Conservation (phyloP, 352 stramenopile genomes). For the Pelagophyceae sp. region DNA sequence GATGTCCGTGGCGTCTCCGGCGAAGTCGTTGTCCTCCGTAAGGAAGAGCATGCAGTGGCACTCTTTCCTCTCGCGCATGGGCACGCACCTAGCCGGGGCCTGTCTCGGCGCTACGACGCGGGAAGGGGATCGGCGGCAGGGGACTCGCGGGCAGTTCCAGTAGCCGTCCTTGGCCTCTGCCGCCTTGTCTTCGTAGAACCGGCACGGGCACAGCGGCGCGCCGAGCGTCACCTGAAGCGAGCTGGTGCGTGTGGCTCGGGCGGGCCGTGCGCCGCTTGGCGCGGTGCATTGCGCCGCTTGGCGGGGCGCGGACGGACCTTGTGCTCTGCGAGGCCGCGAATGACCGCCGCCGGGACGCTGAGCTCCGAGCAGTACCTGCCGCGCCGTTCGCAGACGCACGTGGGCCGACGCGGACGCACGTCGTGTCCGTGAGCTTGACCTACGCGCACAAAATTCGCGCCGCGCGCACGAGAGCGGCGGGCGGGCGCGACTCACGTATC, state of each 20-base stretch:
- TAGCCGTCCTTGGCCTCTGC: constrained; percentile 55
- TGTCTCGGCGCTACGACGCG: background rate
- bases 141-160: constrained; percentile 51
- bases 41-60: constrained; percentile 65
- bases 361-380: constrained; percentile 49
- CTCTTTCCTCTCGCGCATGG: constrained; percentile 56
- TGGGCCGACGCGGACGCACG: too few relatives aligned
- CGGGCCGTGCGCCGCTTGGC: background rate
- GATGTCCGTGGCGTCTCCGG: constrained; percentile 37
- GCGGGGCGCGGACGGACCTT: constrained; percentile 28
- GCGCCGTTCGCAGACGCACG: too few relatives aligned
- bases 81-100: constrained; percentile 42
- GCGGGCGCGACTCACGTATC: constrained; percentile 45
- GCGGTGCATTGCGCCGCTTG: too few relatives aligned
- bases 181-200: constrained; percentile 62
- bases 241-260: background rate
- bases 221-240: constrained; percentile 37
- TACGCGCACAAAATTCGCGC: too few relatives aligned
- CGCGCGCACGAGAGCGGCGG: too few relatives aligned
- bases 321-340: constrained; percentile 56
- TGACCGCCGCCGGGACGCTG: constrained; percentile 49
- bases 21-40: constrained; percentile 57
- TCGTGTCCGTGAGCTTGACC: constrained; percentile 45
- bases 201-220: constrained; percentile 53
- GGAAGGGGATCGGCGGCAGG: background rate